Evolutionary conservation across 2,329 filamentous ascomycete species (phyloP).

Genomic region (Blumeria graminis): DNA sequence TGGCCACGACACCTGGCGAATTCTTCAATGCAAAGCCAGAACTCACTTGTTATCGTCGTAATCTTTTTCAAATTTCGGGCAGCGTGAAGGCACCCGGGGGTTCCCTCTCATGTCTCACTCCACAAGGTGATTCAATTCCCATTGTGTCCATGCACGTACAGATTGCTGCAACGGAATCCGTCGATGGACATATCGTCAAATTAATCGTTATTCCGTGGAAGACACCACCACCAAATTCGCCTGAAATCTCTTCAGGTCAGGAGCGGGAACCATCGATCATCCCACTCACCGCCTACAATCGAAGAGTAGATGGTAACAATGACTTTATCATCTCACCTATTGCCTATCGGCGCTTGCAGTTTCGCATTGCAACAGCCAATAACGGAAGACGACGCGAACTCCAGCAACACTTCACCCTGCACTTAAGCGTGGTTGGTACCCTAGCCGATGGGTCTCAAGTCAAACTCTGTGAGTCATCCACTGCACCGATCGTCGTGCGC

Average conservation of each 20-base stretch:
- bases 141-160: constrained; percentile 66
- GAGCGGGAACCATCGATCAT: constrained; percentile 77
- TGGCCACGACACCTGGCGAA: constrained; percentile 22
- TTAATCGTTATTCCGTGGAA: constrained; percentile 97
- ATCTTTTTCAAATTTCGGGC: constrained; percentile 88
- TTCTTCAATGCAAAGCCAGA: constrained; percentile 39
- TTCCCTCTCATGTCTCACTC: constrained; percentile 57
- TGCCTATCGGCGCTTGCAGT: constrained; percentile 82
- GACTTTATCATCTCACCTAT: constrained; percentile 83
- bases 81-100: constrained; percentile 60
- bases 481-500: constrained; percentile 78
- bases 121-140: constrained; percentile 61
- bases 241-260: constrained; percentile 34
- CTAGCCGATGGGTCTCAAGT: constrained; percentile 64
- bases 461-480: constrained; percentile 60
- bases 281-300: constrained; percentile 43
- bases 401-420: constrained; percentile 84
- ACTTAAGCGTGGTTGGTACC: constrained; percentile 65
- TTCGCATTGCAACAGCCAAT: constrained; percentile 84
- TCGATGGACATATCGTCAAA: constrained; percentile 76
- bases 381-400: constrained; percentile 86
- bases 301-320: constrained; percentile 18
- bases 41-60: constrained; percentile 84
- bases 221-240: constrained; percentile 59
- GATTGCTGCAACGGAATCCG: constrained; percentile 82